Evolutionary conservation across 257 asterid genomes (phyloP), one percentile per base, ranked within the genome.

Genomic region (Solanum virginianum): DNA sequence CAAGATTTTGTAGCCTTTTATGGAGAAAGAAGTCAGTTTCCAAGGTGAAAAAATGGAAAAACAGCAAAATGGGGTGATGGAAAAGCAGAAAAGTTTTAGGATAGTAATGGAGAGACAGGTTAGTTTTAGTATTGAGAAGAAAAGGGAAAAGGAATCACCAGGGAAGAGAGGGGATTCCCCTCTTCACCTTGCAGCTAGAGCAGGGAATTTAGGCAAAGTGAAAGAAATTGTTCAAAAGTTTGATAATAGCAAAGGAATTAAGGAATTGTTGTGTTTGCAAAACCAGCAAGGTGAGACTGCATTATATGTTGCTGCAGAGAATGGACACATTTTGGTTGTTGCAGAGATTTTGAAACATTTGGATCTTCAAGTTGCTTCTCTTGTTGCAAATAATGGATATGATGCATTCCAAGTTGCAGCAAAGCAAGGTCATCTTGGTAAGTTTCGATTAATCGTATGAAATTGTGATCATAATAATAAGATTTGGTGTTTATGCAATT

Each of bases 341-440:
- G 95, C 85, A 57, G 99, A 97, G 92, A 88, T 95, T 45, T 86
- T 97, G 94, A 95, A 90, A 84, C 89, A 92, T 85, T 84, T 94
- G 8, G 98, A 97, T 86, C 92, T 92, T 36, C 96, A 95, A 87
- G 88, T 89, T 80, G 98, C 94, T 22, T 90, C 98, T 0, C 85
- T 95, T 85, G 87, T 85, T 1, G 98, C 99, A 32, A 94, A 94
- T 83, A 97, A 93, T 85, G 98, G 98, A 51, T 95, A 84, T 74
- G 99, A 97, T 89, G 94, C 99, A 10, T 95, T 93, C 85, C 99
- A 97, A 86, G 92, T 97, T 60, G 98, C 99, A 60, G 98, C 98
- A 41, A 95, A 91, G 90, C 97, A 95, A 84, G 99, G 98, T 9
- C 97, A 95, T 90, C 87, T 90, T 32, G 99, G 99, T 97, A 70